Evolutionary conservation across 352 stramenopile genomes (phyloP).

Genomic region (Phytopythium boreale): DNA sequence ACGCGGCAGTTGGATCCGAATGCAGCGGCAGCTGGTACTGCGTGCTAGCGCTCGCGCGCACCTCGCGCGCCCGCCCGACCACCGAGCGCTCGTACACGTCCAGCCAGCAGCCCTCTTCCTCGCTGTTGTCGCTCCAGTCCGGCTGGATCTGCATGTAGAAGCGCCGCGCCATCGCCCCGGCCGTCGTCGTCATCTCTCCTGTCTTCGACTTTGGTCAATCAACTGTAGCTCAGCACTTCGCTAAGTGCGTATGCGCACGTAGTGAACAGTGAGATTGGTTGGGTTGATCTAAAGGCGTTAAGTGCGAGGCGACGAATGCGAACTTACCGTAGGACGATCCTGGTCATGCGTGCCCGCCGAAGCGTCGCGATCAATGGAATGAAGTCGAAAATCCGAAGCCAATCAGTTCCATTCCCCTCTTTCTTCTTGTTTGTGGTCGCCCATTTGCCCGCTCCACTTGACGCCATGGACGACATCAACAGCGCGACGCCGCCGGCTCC

Average conservation of each 20-base stretch:
- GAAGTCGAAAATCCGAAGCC: not conserved
- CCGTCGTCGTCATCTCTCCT: constrained; percentile 9
- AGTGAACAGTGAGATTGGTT: no score
- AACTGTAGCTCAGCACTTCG: not conserved
- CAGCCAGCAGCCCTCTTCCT: constrained; percentile 36
- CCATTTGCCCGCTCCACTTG: not conserved
- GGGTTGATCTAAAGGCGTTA: not conserved
- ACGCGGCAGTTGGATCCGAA: constrained; percentile 1
- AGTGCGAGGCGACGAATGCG: not conserved
- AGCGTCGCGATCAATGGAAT: constrained; percentile 2
- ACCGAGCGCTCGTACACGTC: constrained; percentile 53
- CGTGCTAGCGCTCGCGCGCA: constrained; percentile 22
- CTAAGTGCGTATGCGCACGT: not conserved
- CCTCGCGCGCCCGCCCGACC: constrained; percentile 13
- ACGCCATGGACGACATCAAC: not conserved
- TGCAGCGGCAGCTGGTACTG: constrained; percentile 43
- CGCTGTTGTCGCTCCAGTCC: constrained; percentile 34
- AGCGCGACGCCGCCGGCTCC: not conserved
- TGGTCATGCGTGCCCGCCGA: not conserved
- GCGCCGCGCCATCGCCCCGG: constrained; percentile 7
- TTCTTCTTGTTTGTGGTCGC: not conserved
- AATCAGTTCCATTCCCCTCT: not conserved
- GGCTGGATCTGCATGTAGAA: constrained; percentile 66
- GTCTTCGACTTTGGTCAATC: not conserved
- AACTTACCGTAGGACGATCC: not conserved